phyloP scores from a whole-genome alignment of 2,329 filamentous ascomycete species.

The Chrysosporium keratinophilum region DNA sequence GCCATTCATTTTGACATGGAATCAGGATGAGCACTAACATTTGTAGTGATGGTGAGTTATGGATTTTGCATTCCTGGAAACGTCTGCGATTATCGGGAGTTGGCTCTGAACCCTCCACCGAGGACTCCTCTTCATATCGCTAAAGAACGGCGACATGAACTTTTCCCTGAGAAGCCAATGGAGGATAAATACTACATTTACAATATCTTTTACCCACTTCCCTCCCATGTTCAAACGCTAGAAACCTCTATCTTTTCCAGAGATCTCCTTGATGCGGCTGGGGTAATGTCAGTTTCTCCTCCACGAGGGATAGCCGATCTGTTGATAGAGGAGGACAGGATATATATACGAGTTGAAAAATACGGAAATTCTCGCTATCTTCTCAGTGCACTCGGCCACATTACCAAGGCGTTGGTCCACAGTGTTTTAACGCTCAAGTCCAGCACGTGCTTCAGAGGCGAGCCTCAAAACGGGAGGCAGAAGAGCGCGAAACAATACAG shows the following conservation, averaged over 20 bases:
- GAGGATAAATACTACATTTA: conserved; percentile 36
- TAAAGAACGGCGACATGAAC: conserved; percentile 26
- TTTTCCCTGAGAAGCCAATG: conserved; percentile 25
- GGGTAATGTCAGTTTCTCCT: conserved; percentile 26
- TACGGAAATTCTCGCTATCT: conserved; percentile 32
- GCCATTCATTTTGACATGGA: background rate
- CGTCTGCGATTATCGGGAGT: conserved; percentile 36
- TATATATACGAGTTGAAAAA: conserved; percentile 21
- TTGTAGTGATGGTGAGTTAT: conserved; percentile 37
- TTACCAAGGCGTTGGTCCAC: conserved; percentile 33
- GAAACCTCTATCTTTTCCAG: conserved; percentile 37
- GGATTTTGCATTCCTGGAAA: conserved; percentile 38
- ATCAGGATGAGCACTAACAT: background rate
- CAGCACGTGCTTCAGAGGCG: conserved; percentile 18
- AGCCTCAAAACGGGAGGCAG: conserved; percentile 33
- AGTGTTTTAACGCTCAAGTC: conserved; percentile 30
- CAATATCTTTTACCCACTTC: conserved; percentile 36
- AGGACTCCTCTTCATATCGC: conserved; percentile 32
- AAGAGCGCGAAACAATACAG: conserved; percentile 34
- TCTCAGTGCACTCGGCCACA: conserved; percentile 34
- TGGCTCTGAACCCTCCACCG: conserved; percentile 31
- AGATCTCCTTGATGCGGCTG: conserved; percentile 34
- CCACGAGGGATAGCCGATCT: conserved; percentile 33
- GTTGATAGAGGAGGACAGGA: conserved; percentile 24
- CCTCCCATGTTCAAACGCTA: conserved; percentile 25